phyloP scores from a whole-genome alignment of 768 basidiomycete species.

The Tylopilus subfusipes region DNA sequence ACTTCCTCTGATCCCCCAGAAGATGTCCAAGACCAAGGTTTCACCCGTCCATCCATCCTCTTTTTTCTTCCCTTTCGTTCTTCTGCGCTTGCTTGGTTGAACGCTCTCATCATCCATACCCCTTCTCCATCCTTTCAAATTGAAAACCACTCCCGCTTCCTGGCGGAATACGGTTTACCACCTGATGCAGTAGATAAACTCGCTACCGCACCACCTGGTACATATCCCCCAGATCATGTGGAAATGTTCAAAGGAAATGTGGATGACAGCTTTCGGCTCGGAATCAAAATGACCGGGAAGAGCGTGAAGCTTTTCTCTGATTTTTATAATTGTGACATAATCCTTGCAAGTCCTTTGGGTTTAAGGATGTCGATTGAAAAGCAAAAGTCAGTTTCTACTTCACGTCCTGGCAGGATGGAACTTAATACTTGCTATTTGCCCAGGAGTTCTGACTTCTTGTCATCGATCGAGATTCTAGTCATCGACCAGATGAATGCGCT shows the following conservation, averaged over 20 bases:
- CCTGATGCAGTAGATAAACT: constrained; percentile 79
- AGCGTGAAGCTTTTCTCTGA: constrained; percentile 88
- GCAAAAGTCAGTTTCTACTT: constrained; percentile 64
- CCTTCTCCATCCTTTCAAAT: constrained; percentile 72
- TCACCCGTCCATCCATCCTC: constrained; percentile 92
- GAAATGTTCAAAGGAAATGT: constrained; percentile 96
- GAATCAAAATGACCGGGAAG: constrained; percentile 89
- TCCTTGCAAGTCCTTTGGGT: constrained; percentile 91
- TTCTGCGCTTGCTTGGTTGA: constrained; percentile 77
- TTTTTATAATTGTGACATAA: constrained; percentile 87
- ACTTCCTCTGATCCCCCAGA: constrained; percentile 54
- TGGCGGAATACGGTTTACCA: constrained; percentile 79
- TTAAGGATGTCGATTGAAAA: constrained; percentile 90
- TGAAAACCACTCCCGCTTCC: constrained; percentile 83
- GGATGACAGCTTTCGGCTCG: constrained; percentile 92
- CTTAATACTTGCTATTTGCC: constrained; percentile 1
- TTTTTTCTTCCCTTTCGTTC: constrained; percentile 93
- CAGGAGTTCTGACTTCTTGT: constrained; percentile 86
- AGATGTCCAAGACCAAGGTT: constrained; percentile 93
- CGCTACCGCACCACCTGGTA: constrained; percentile 63
- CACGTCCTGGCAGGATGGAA: too few relatives aligned
- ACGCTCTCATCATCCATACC: constrained; percentile 73
- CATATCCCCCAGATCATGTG: constrained; percentile 84
- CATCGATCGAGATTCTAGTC: constrained; percentile 88
- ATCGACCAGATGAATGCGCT: constrained; percentile 91